Evolutionary conservation across 139 green algal genomes (phyloP), one percentile per base, ranked within the genome.

Genomic region (Astrephomene gubernaculifera): DNA sequence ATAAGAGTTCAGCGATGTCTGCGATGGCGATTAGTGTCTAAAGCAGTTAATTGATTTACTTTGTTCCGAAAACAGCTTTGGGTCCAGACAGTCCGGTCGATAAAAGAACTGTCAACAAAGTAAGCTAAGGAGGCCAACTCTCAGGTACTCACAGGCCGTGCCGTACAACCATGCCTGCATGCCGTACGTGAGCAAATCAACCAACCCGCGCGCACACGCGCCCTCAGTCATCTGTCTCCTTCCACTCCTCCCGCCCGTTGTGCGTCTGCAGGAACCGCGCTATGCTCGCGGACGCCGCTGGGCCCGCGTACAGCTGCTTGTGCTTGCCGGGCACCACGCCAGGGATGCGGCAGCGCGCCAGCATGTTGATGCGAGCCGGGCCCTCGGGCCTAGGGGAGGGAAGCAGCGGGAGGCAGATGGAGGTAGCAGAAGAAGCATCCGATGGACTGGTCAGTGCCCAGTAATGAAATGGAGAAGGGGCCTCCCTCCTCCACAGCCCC

Each of bases 301-400:
- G 78, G 0, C 78, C 78, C 44, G 78, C 78, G 1, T 33, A n/a
- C 31, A 44, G 63, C 78, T 75, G 78, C 60, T n/a, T 35, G 29
- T 36, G 24, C 7, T 35, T 35, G 41, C 39, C 60, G 1, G 60
- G n/a, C 27, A 45, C 39, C 4, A 54, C 76, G 39, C 76, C 76
- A 0, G 76, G 76, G 41, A 83, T 83, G 76, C 60, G 76, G 60
- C 60, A 73, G 8, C 33, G 33, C 22, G 76, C 76, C n/a, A 83
- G 60, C 61, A 83, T 25, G 22, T 19, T 17, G 2, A 73, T 41
- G 31, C 76, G 76, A 4, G n/a, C 29, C 0, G 14, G 0, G 38
- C 75, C 75, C n/a, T 73, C 61, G 22, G 39, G n/a, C 60, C 76
- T 72, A 61, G 21, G 17, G n/a, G 65, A 3, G 43, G 70, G 2